phyloP scores from a whole-genome alignment of 805 yeast genomes.

The Metschnikowia picachoensis region DNA sequence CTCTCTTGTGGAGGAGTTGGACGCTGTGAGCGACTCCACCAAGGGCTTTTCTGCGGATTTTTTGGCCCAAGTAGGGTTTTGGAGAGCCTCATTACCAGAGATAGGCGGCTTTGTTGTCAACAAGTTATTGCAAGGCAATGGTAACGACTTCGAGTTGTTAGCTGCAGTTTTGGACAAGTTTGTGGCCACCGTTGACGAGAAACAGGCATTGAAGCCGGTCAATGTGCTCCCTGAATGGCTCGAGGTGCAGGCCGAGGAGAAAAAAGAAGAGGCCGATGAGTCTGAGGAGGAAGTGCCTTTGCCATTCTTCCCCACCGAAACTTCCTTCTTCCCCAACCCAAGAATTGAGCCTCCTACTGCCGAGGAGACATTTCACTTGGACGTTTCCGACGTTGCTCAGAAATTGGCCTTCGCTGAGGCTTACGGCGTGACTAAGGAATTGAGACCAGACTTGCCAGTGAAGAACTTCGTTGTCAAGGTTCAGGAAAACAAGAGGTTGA shows the following conservation, averaged over 20 bases:
- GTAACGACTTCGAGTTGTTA: slow-evolving; percentile 75
- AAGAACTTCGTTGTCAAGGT: slow-evolving; percentile 84
- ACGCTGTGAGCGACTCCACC: slow-evolving; percentile 47
- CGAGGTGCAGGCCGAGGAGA: slow-evolving; percentile 20
- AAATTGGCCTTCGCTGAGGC: slow-evolving; percentile 81
- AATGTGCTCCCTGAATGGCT: slow-evolving; percentile 32
- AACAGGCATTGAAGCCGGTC: slow-evolving; percentile 37
- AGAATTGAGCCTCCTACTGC: slow-evolving; percentile 29
- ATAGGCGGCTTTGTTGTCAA: slow-evolving; percentile 65
- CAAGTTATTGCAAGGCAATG: slow-evolving; percentile 75
- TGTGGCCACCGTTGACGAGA: slow-evolving; percentile 54
- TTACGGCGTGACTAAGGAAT: slow-evolving; percentile 47
- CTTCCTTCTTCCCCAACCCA: slow-evolving; percentile 63
- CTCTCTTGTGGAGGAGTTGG: slow-evolving; percentile 59
- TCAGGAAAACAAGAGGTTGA: slow-evolving; percentile 85
- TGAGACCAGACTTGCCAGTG: slow-evolving; percentile 89
- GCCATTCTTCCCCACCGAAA: slow-evolving; percentile 56
- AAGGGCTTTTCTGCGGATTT: slow-evolving; percentile 69
- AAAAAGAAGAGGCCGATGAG: slow-evolving; percentile 24
- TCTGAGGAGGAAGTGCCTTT: slow-evolving; percentile 23
- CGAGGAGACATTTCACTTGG: slow-evolving; percentile 35
- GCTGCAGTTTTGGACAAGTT: slow-evolving; percentile 66
- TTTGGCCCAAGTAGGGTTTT: slow-evolving; percentile 76
- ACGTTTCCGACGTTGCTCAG: slow-evolving; percentile 53
- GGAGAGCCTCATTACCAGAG: slow-evolving; percentile 65